Percentiles rank a stretch among this genome's conserved stretches.
These are phyloP conservation scores for Trichoderma oligosporum DNA, from an alignment of 2,329 filamentous ascomycete species.

Conservation along the genomic window DNA sequence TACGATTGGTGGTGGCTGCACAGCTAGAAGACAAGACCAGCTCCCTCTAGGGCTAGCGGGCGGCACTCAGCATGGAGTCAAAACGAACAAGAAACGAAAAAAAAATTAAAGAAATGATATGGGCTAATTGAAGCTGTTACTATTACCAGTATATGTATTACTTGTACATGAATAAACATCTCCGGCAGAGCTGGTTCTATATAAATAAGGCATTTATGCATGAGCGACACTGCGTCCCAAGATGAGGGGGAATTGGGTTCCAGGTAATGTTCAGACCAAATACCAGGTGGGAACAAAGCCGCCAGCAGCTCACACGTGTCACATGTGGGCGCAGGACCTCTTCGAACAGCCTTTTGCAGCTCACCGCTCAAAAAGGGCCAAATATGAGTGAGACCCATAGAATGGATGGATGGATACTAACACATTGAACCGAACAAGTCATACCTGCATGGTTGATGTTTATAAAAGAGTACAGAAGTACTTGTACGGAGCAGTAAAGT, in stretches of 20 bases:
- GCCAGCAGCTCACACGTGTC: slow-evolving; percentile 17
- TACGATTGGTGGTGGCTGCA: slow-evolving; percentile 13
- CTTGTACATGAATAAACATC: no score
- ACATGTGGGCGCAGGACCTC: slow-evolving; percentile 10
- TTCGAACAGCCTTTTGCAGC: background rate
- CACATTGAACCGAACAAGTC: background rate
- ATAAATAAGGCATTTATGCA: slow-evolving; percentile 17
- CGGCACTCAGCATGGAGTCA: slow-evolving; percentile 2
- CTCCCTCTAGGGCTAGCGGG: slow-evolving; percentile 15
- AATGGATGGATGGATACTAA: no score
- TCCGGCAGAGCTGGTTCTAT: background rate
- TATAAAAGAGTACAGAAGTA: no score
- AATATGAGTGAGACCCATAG: background rate
- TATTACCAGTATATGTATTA: no score
- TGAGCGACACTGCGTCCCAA: background rate
- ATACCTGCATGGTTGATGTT: background rate
- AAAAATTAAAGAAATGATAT: background rate
- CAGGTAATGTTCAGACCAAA: background rate
- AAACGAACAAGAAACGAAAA: no score
- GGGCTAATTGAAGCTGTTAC: no score
- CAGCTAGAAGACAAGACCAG: slow-evolving; percentile 2
- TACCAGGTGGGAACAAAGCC: background rate
- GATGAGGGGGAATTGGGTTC: slow-evolving; percentile 15
- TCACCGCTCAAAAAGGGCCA: slow-evolving; percentile 15
- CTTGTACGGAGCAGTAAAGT: no score